Base-by-base conservation (phyloP, 257 asterid genomes). In the Jacaranda copaia region DNA sequence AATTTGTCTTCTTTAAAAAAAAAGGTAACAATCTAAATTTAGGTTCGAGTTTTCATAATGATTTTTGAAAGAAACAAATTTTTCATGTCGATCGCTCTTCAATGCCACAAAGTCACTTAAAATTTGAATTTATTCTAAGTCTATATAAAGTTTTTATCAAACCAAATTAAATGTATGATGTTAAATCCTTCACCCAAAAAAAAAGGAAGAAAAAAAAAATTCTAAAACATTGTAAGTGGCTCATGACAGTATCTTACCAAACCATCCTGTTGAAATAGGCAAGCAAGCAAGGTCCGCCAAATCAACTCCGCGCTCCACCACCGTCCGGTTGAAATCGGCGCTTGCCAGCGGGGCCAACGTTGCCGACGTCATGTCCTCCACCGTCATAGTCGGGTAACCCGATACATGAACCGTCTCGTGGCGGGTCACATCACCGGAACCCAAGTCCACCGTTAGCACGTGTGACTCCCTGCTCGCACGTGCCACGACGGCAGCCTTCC, bases 201-300 rank as follows among this genome's bases (percentile, higher is more conserved):
- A 3, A 7, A 36, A n/a, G 1, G 3, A 35, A 52, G 52, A 51
- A 55, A n/a, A 32, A 15, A 19, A 7, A 62, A 48, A 20, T 20
- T 8, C 1, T 7, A n/a, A 35, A 25, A 13, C 20, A 18, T 20
- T 20, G 2, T 18, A 13, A 15, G 8, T 20, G 3, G 11, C 35
- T 4, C 39, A 8, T 9, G 15, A 42, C 7, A 61, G 0, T 9
- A n/a, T 64, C 85, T 62, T 82, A 95, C 99, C 99, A 48, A 84
- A 95, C 99, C 99, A 95, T 18, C 99, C 99, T 5, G 85, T 49
- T 0, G 99, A 84, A 73, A 93, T 75, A 15, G 99, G 99, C 82
- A 95, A 81, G 80, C 99, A 95, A 20, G 96, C 93, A 16, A 93
- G 84, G 80, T 93, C 97, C 25, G 45, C 87, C 74, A 91, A 65